Base-by-base conservation (phyloP, 2,329 filamentous ascomycete genomes). In the Xylaria polymorpha region DNA sequence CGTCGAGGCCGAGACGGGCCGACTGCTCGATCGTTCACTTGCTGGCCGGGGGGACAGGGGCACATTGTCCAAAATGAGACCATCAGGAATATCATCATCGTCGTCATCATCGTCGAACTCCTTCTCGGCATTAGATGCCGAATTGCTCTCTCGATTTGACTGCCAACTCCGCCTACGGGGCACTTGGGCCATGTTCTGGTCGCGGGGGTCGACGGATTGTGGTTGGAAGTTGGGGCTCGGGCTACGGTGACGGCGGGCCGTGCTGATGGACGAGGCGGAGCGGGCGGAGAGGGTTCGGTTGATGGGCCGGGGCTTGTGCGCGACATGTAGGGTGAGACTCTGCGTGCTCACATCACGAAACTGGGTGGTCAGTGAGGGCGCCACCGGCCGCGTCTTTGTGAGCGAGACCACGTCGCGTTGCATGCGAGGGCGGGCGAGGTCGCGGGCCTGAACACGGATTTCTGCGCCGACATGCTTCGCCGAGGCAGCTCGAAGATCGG, bases 41-140 rank as follows among this genome's bases (percentile, higher is more conserved):
- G 83, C 82, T 1, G 88, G 89, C 1, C 89, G 85, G n/a, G 93
- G 93, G 0, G 92, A 94, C 55, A 96, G 88, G 5, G 93, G 93
- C 1, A 96, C 90, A 72, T 96, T 96, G 81, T 93, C 92, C 56
- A 96, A 86, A 61, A 94, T 86, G 29, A 92, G 87, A 63, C 93
- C 92, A 32, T 94, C 92, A 0, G 93, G 93, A 37, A 96, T 90
- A 66, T 93, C 89, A 63, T 88, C 90, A 63, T 94, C 91, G 73
- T 94, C 91, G 60, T 91, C 88, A 74, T 94, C 91, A 57, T 91
- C 88, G 73, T 93, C 90, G 70, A 87, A 94, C 77, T 95, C 92
- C 64, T 88, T 87, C 77, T 96, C 93, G 61, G 94, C 83, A 75
- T 94, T 89, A 68, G 90, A 82, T 0, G 88, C 85, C 0, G 90